Conservation (phyloP, 148 eudicot species). For the Silene uniflora region DNA sequence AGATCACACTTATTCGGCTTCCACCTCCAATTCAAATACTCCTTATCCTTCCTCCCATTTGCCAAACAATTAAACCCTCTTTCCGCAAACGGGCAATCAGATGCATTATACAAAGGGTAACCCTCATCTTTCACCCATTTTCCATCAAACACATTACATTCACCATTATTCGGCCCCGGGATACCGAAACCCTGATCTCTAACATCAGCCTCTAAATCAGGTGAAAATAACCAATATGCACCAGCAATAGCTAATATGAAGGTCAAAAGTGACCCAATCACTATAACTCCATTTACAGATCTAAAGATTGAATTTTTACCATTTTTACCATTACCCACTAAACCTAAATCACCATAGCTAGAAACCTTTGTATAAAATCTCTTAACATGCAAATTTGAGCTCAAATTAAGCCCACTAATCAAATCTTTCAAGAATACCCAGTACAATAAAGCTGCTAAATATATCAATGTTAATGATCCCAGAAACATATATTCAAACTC, state of each 20-base stretch:
- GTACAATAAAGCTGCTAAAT: slow-evolving; percentile 33
- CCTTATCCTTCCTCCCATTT: slow-evolving; percentile 68
- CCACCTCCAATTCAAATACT: slow-evolving; percentile 83
- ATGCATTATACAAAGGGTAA: slow-evolving; percentile 76
- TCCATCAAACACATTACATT: slow-evolving; percentile 80
- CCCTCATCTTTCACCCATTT: slow-evolving; percentile 71
- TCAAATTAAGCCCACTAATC: slow-evolving; percentile 32
- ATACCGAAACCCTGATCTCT: slow-evolving; percentile 27
- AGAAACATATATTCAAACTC: slow-evolving; percentile 28
- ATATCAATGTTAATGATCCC: slow-evolving; percentile 34
- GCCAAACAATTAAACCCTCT: slow-evolving; percentile 72
- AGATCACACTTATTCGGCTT: slow-evolving; percentile 74
- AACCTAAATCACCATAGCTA: slow-evolving; percentile 34
- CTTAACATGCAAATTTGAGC: slow-evolving; percentile 37
- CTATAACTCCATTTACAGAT: slow-evolving; percentile 30
- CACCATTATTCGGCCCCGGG: slow-evolving; percentile 22
- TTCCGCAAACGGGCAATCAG: slow-evolving; percentile 82
- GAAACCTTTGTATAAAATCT: slow-evolving; percentile 38
- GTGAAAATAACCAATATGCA: slow-evolving; percentile 42
- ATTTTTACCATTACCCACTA: slow-evolving; percentile 34
- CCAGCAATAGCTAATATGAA: slow-evolving; percentile 40
- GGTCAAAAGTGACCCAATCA: slow-evolving; percentile 38
- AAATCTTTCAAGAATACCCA: slow-evolving; percentile 35
- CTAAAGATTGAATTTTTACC: slow-evolving; percentile 39
- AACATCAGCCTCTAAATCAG: slow-evolving; percentile 25